Evolutionary conservation across 1,284 basidiomycete genomes (phyloP).

Genomic region (Apiotrichum domesticum): DNA sequence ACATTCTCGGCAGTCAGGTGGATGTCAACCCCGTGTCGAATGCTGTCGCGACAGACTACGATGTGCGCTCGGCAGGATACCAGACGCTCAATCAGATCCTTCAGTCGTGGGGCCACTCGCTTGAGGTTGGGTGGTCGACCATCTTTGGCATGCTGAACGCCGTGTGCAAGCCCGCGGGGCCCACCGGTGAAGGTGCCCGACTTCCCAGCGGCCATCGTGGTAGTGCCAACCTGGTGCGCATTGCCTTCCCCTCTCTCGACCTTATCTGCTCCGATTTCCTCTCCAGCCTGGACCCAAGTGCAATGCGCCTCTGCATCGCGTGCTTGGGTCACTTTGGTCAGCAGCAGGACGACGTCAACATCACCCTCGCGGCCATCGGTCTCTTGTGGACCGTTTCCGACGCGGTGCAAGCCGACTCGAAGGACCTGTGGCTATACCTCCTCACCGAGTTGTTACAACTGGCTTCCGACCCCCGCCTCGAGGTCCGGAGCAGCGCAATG

Average conservation of each 20-base stretch:
- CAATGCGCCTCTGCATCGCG: conserved; percentile 78
- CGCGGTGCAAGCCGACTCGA: conserved; percentile 75
- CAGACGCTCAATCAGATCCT: conserved; percentile 84
- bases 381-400: conserved; percentile 91
- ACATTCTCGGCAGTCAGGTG: conserved; percentile 74
- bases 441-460: conserved; percentile 75
- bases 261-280: conserved; percentile 86
- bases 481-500: conserved; percentile 87
- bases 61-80: conserved; percentile 77
- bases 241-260: conserved; percentile 88
- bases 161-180: conserved; percentile 54
- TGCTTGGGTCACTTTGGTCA: conserved; percentile 85
- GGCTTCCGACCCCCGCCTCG: conserved; percentile 71
- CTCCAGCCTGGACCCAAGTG: conserved; percentile 67
- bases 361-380: conserved; percentile 85
- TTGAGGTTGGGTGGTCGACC: conserved; percentile 84
- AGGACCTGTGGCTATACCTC: conserved; percentile 84
- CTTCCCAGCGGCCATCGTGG: conserved; percentile 17
- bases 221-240: conserved; percentile 49
- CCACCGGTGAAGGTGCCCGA: neutral
- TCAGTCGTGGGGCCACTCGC: conserved; percentile 82
- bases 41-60: conserved; percentile 49
- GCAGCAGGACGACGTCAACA: conserved; percentile 85
- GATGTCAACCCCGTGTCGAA: conserved; percentile 46
- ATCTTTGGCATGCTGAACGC: conserved; percentile 86